Evolutionary conservation across 352 stramenopile species (phyloP).

Genomic region (Phytophthora meadii): DNA sequence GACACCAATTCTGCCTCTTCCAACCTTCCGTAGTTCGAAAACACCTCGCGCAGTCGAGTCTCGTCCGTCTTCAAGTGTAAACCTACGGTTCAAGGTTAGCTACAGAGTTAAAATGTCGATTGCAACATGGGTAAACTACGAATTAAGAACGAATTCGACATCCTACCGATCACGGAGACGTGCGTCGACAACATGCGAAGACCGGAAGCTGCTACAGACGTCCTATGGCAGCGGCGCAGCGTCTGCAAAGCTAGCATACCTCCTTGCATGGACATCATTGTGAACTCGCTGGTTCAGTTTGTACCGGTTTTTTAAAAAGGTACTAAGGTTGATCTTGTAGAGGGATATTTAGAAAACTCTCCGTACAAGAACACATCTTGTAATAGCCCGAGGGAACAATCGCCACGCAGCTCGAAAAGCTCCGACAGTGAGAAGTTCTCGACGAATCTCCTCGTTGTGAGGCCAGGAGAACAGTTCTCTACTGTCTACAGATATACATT

Average conservation of each 20-base stretch:
- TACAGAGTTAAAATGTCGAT: constrained; percentile 3
- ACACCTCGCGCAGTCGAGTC: constrained; percentile 66
- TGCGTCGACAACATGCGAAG: constrained; percentile 49
- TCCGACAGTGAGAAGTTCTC: constrained; percentile 13
- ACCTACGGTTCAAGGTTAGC: constrained; percentile 36
- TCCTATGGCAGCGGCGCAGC: constrained; percentile 15
- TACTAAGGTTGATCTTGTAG: constrained; percentile 14
- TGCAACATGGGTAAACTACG: constrained; percentile 8
- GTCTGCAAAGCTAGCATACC: constrained; percentile 22
- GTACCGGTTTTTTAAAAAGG: background rate
- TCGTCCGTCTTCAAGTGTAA: constrained; percentile 88
- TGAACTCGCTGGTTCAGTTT: background rate
- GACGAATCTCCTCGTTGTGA: background rate
- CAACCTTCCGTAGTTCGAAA: constrained; percentile 58
- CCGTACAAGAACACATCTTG: constrained; percentile 28
- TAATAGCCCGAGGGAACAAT: constrained; percentile 23
- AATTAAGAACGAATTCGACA: background rate
- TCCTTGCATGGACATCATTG: constrained; percentile 13
- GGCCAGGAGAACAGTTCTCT: background rate
- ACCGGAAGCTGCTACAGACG: background rate
- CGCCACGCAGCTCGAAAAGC: constrained; percentile 10
- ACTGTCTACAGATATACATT: background rate
- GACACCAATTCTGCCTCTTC: constrained; percentile 65
- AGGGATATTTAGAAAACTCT: background rate
- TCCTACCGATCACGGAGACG: constrained; percentile 64